These are phyloP conservation scores for Pichia sp. DNA, from an alignment of 1,139 yeast species.

Conservation along the genomic window DNA sequence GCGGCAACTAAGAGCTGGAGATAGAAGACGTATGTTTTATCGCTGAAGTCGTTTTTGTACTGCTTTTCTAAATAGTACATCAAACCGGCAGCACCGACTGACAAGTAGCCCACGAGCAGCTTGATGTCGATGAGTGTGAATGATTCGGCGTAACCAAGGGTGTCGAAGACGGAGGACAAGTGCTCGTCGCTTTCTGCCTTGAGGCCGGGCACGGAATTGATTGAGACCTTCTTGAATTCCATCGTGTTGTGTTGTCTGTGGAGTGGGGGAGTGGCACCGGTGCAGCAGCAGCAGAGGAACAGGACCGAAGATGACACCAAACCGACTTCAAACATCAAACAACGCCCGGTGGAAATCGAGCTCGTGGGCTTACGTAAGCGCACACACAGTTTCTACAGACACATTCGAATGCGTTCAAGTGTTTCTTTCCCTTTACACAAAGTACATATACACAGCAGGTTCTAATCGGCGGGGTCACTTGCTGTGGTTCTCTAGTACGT, in stretches of 20 bases:
- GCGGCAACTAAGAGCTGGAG: conserved; percentile 40
- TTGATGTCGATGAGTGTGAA: conserved; percentile 59
- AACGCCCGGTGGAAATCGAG: no score
- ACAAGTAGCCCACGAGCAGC: conserved; percentile 64
- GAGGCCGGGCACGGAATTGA: conserved; percentile 44
- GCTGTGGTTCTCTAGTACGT: no score
- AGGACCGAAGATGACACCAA: no score
- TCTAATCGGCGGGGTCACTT: no score
- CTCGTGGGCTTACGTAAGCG: not conserved
- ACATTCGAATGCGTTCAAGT: no score
- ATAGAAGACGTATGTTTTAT: conserved; percentile 36
- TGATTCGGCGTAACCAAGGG: conserved; percentile 63
- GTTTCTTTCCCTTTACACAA: no score
- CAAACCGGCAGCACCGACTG: conserved; percentile 64
- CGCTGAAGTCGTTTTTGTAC: conserved; percentile 40
- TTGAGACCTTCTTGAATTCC: conserved; percentile 28
- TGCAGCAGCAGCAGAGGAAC: no score
- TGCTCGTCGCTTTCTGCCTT: conserved; percentile 51
- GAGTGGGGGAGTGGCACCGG: not conserved
- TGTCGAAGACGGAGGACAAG: conserved; percentile 44
- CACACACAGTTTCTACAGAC: not conserved
- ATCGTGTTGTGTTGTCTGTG: conserved; percentile 7
- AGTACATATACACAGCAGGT: no score
- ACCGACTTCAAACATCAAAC: no score
- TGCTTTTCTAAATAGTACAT: conserved; percentile 70